Evolutionary conservation across 768 basidiomycete species (phyloP), one percentile per base, ranked within the genome.

Genomic region (Lactarius quietus): DNA sequence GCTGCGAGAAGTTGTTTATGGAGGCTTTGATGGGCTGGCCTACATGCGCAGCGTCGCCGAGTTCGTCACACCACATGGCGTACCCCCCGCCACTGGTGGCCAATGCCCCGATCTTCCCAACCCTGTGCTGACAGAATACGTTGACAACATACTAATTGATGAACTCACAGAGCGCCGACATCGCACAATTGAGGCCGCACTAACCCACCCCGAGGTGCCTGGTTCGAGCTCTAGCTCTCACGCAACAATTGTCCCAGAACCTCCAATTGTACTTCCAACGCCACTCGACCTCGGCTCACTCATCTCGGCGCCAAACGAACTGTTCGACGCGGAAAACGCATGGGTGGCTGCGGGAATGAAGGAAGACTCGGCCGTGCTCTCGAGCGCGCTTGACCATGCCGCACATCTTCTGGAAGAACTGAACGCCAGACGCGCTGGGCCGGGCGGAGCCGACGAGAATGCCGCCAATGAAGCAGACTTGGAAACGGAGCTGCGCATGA

Each of bases 1-100:
- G 70, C 54, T 92, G 20, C 76, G 82, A 23, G 88, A 91, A 71
- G 72, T 90, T n/a, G 89, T 92, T 0, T 92, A 92, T 71, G 90
- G 91, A 0, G 90, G 91, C 54, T 79, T 85, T 0, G 89, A 90
- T 62, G 90, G 91, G 1, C 75, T 86, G 31, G 90, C 90, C 6
- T 92, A 92, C 73, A 82, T 87, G 59, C 80, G 87, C 65, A 92
- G 91, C 72, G 70, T 93, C 61, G 90, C 89, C 29, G 87, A 89
- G 74, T 93, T 92, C 68, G 79, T 87, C 36, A 72, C 73, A 20
- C 71, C 77, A 28, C 62, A 52, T 45, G 62, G 61, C n/a, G 14
- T 26, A 58, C 31, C 48, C 51, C 10, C 48, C 23, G 29, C 54
- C 20, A 6, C 10, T 56, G 38, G 18, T 23, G 64, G 39, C 35